Base-by-base conservation (phyloP, 805 yeast species). In the Hemisphaericaspora nanyangensis region DNA sequence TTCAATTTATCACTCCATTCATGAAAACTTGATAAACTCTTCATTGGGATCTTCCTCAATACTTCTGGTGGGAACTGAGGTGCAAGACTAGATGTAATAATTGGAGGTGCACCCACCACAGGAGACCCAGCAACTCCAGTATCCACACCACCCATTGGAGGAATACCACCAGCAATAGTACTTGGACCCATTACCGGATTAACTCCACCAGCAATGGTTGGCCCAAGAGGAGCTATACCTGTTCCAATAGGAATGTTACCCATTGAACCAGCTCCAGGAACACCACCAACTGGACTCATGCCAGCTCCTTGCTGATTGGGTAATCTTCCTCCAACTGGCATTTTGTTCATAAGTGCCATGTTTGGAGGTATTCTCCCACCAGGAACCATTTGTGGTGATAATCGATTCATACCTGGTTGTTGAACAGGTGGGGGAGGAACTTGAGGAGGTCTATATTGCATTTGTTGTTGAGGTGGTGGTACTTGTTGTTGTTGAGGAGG, bases 1-100 rank as follows among this genome's bases (percentile, higher is more conserved):
- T 49, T 50, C 19, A 74, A 51, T 29, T 63, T 65, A 12, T 71
- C 70, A 1, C 86, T 78, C 90, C 89, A 83, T 42, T 70, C 70
- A 27, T 67, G 63, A 2, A 53, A 39, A 22, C 67, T 56, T 6
- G 49, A 38, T 19, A 68, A 40, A 6, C 52, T 47, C 24, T 49
- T 52, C 40, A 56, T 40, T 0, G 58, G 55, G 5, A 68, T 43
- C 28, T 52, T 48, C 17, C 42, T 47, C 34, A 56, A 43, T 2
- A 53, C 22, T n/a, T 51, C 58, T 3, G 68, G 49, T 22, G 56
- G 66, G 17, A 60, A 42, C 12, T 58, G 65, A 6, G 69, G 65
- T 35, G 70, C 65, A 29, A 34, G 16, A 25, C 22, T 34, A 7
- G 37, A 26, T 17, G 17, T 29, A 5, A 40, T 38, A 17, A 35